Conservation (phyloP, 495 filamentous ascomycete genomes). For the Hyphodiscus hymeniophilus region DNA sequence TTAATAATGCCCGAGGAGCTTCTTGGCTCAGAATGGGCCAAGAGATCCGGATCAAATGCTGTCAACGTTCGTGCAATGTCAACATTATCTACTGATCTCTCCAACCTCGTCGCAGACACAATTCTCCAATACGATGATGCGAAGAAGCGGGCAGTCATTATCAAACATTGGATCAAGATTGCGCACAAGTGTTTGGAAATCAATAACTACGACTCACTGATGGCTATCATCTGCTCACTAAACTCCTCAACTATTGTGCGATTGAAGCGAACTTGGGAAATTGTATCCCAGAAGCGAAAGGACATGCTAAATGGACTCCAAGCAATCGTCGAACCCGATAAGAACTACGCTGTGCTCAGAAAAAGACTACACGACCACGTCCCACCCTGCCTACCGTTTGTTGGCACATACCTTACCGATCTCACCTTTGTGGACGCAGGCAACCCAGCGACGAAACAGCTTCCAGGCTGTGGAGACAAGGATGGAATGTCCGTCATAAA, state of each 20-base stretch:
- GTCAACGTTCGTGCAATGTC: conserved; percentile 96
- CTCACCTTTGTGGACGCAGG: conserved; percentile 85
- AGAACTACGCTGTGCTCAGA: conserved; percentile 88
- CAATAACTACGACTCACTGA: conserved; percentile 92
- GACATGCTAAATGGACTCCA: conserved; percentile 68
- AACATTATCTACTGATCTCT: conserved; percentile 79
- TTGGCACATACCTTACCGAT: conserved; percentile 94
- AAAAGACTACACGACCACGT: conserved; percentile 79
- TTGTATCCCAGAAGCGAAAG: conserved; percentile 79
- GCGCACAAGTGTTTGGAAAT: conserved; percentile 78
- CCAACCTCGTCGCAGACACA: conserved; percentile 91
- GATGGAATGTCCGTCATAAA: conserved; percentile 78
- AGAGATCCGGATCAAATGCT: conserved; percentile 66
- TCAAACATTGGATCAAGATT: conserved; percentile 99
- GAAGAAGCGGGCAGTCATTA: conserved; percentile 81
- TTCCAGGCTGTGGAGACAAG: conserved; percentile 39
- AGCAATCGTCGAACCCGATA: conserved; percentile 74
- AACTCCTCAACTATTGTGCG: conserved; percentile 87
- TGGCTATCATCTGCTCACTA: conserved; percentile 92
- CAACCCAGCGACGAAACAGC: conserved; percentile 69
- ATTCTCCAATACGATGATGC: conserved; percentile 80
- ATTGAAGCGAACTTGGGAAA: conserved; percentile 90
- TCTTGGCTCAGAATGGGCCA: conserved; percentile 89
- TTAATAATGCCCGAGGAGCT: conserved; percentile 89
- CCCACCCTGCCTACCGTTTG: conserved; percentile 88